Base-by-base conservation (phyloP, 257 asterid species). In the Solanum lycopersicoides region DNA sequence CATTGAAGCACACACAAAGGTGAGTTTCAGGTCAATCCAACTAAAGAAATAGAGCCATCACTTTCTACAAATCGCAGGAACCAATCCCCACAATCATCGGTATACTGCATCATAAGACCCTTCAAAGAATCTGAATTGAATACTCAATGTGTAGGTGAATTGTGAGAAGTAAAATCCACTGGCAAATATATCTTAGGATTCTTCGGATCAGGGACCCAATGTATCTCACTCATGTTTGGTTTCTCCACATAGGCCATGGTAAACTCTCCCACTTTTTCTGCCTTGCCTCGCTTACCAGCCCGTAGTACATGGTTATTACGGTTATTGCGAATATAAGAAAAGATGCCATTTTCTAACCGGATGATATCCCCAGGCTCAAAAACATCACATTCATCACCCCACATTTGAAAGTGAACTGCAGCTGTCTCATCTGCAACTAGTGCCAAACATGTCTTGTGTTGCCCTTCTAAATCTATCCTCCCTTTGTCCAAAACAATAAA, bases 381-480 rank as follows among this genome's bases (percentile, higher is more conserved):
- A 1, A 92, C 93, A 6, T 93, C 94, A 83, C 98, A 94, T 89
- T 96, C 96, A 34, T 91, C 97, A 3, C 95, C 96, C 95, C 97
- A 93, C 34, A 94, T 85, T 90, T 95, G 94, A 84, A 96, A 93
- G 92, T 96, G 98, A 60, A 95, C 96, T 1, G 98, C 94, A 30
- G 98, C 99, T 1, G 96, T 95, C 90, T 96, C 97, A 79, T 94
- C 98, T 2, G 98, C 98, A 82, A 90, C 98, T 86, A 94, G 90
- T 3, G 95, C 93, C 82, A 94, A 89, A 82, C 96, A 90, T 28
- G 91, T 88, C 90, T 87, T 93, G 66, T 71, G 71, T 16, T 91
- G 94, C 16, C 92, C 94, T 87, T 94, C 28, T 1, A 47, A 15
- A 80, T n/a, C 44, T 25, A 82, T 89, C 20, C 69, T 90, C 16